Evolutionary conservation across 2,329 filamentous ascomycete species (phyloP).

Genomic region (Cladosporium colombiae): DNA sequence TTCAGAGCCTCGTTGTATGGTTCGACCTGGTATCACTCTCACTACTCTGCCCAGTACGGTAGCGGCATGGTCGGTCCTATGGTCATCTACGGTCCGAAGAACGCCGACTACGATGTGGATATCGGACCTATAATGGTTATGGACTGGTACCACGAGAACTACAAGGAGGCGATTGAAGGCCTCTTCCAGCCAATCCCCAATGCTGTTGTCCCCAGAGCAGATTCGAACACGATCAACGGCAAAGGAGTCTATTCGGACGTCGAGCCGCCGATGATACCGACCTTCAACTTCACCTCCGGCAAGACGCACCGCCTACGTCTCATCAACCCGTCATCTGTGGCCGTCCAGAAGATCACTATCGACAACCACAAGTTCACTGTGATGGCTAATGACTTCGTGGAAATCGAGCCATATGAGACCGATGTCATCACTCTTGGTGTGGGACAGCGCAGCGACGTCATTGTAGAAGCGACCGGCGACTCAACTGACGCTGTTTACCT

Average conservation of each 20-base stretch:
- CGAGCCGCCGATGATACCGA: constrained; percentile 32
- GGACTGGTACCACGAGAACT: constrained; percentile 39
- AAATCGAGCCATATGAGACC: constrained; percentile 44
- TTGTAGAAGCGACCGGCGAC: constrained; percentile 40
- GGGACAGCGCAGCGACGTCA: constrained; percentile 44
- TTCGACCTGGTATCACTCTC: constrained; percentile 40
- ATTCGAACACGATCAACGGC: constrained; percentile 33
- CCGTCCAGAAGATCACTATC: constrained; percentile 45
- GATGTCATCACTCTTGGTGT: constrained; percentile 43
- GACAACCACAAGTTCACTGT: constrained; percentile 47
- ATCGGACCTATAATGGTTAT: constrained; percentile 33
- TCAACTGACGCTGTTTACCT: constrained; percentile 40
- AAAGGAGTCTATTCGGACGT: constrained; percentile 30
- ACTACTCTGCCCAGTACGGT: constrained; percentile 37
- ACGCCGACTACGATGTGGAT: constrained; percentile 32
- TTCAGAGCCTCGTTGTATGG: constrained; percentile 44
- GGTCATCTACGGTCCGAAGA: constrained; percentile 35
- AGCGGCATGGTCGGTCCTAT: constrained; percentile 34
- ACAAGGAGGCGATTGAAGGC: constrained; percentile 29
- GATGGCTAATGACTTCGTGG: constrained; percentile 47
- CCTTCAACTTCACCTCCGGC: constrained; percentile 43
- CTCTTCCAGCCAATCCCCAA: constrained; percentile 6
- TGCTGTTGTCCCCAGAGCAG: constrained; percentile 27
- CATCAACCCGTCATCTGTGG: constrained; percentile 46
- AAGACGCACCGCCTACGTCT: constrained; percentile 46